Evolutionary conservation across 2,329 filamentous ascomycete species (phyloP).

Genomic region (Teratosphaeria gauchensis): DNA sequence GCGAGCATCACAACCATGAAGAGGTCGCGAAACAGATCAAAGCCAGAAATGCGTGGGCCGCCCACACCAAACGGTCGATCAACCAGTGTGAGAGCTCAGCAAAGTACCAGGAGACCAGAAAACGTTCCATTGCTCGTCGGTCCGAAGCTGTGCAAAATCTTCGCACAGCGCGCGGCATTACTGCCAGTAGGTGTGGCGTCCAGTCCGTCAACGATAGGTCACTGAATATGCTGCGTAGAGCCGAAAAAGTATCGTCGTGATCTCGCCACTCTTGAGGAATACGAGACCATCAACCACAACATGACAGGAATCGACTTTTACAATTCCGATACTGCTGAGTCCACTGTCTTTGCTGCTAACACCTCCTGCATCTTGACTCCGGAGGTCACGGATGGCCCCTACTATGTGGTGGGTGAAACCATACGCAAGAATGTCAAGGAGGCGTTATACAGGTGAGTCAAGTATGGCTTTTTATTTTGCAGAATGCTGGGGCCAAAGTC

Average conservation of each 20-base stretch:
- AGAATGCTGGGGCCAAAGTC: too few species aligned
- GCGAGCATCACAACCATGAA: not conserved
- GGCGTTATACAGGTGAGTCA: slow-evolving; percentile 9
- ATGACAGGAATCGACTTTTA: slow-evolving; percentile 4
- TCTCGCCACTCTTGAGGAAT: not conserved
- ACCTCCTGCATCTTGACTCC: slow-evolving; percentile 20
- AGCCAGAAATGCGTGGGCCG: not conserved
- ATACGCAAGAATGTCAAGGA: slow-evolving; percentile 35
- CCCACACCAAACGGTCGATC: not conserved
- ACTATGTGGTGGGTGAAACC: slow-evolving; percentile 29
- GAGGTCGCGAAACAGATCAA: not conserved
- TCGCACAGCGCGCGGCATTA: not conserved
- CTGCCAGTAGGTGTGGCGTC: not conserved
- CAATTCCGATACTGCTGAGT: not conserved
- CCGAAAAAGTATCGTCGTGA: slow-evolving; percentile 1
- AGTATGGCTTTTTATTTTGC: too few species aligned
- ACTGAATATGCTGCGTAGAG: not conserved
- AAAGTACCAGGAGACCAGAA: not conserved
- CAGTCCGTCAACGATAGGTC: not conserved
- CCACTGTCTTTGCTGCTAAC: slow-evolving; percentile 14
- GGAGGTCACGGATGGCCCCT: slow-evolving; percentile 22
- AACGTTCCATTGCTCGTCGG: not conserved
- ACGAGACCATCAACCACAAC: slow-evolving; percentile 1
- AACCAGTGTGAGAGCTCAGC: not conserved
- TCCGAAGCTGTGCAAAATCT: not conserved